Base-by-base conservation (phyloP, 495 filamentous ascomycete genomes). In the Neurospora discreta region DNA sequence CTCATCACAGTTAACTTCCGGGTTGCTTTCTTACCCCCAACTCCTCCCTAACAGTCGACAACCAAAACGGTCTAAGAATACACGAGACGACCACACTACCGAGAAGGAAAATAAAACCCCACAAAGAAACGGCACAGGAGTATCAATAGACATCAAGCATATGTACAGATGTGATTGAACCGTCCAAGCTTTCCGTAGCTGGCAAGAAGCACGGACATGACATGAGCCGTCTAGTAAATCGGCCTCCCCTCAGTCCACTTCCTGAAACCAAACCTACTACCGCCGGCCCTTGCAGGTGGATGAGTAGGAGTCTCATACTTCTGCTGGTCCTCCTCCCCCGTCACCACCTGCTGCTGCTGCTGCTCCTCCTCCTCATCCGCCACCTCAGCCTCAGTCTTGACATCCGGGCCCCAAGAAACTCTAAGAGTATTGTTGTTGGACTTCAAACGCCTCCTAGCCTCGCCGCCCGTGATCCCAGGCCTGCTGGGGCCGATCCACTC, bases 401-500 rank as follows among this genome's bases (percentile, higher is more conserved):
- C 79, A 58, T 81, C 83, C 20, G 75, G 74, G 11, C 75, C 75
- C 79, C 74, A 87, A 72, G 81, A 89, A 72, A 83, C 82, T 23
- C 87, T 81, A 3, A 30, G 23, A 30, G 13, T 16, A 26, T 52
- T 52, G 23, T 58, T 58, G 3, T 82, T 80, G 74, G 87, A 86
- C 78, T 86, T 85, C 71, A 86, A 78, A 36, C 84, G 79, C 60
- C 82, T 79, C 16, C 84, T 83, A 42, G 80, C 80, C 44, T 46
- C 73, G 3, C 42, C 71, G 26, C 44, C 71, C 33, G 81, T 78
- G 65, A 83, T 81, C 3, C 72, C 75, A 39, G 76, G 60, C n/a
- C 85, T 83, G 39, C 73, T 82, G 10, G 89, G 85, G 0, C 95
- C 95, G 78, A 97, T 94, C 95, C 95, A 99, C 79, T 97, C 95